Evolutionary conservation across 2,329 filamentous ascomycete species (phyloP).

Genomic region (Chrysoporthe austroafricana): DNA sequence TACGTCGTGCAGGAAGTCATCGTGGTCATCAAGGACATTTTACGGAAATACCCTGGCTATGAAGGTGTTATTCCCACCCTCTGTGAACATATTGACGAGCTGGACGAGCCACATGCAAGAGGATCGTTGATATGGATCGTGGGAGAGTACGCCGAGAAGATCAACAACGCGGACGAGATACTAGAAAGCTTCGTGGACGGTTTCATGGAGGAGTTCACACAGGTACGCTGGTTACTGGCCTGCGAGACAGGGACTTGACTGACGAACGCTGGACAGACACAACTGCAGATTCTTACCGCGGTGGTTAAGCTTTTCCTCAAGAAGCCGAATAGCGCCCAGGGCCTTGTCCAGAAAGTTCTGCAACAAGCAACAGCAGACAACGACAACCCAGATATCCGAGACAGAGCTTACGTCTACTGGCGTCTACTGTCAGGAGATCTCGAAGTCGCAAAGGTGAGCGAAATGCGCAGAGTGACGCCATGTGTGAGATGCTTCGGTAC

Average conservation of each 20-base stretch:
- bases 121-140: conserved; percentile 98
- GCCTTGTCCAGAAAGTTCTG: conserved; percentile 90
- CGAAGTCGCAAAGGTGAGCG: conserved; percentile 78
- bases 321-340: conserved; percentile 89
- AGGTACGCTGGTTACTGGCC: conserved; percentile 56
- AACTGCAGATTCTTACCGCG: conserved; percentile 94
- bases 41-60: conserved; percentile 96
- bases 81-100: conserved; percentile 94
- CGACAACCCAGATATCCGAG: conserved; percentile 96
- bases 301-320: conserved; percentile 98
- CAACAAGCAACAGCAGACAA: conserved; percentile 92
- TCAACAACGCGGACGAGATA: conserved; percentile 97
- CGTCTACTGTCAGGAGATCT: conserved; percentile 90
- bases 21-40: conserved; percentile 98
- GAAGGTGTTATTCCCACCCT: conserved; percentile 97
- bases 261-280: conserved; percentile 63
- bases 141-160: conserved; percentile 98
- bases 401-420: conserved; percentile 98
- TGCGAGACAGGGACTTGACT: not conserved
- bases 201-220: conserved; percentile 95
- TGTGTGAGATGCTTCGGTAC: not conserved
- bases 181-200: conserved; percentile 87
- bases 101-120: conserved; percentile 91
- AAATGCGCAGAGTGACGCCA: too few species aligned
- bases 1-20: conserved; percentile 98